Conservation (phyloP, 805 yeast genomes). For the Spathaspora hagerdaliae region DNA sequence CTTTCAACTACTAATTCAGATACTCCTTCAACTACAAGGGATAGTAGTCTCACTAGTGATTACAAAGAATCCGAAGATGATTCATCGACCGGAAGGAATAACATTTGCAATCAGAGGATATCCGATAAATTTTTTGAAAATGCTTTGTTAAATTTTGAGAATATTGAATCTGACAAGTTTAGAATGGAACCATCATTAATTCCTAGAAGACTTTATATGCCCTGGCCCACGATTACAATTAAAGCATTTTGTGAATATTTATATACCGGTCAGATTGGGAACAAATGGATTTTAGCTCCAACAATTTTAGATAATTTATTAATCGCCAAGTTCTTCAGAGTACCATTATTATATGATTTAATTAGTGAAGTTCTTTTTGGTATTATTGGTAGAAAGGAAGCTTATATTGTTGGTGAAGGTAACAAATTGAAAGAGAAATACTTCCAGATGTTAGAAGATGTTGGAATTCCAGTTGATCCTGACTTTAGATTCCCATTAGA, state of each 20-base stretch:
- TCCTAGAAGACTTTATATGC: slow-evolving; percentile 67
- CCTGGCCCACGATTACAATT: slow-evolving; percentile 59
- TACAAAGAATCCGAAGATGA: slow-evolving; percentile 2
- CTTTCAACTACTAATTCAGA: slow-evolving; percentile 5
- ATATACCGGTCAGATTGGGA: slow-evolving; percentile 76
- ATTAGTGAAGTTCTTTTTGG: slow-evolving; percentile 67
- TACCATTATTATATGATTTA: slow-evolving; percentile 67
- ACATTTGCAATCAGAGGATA: background rate
- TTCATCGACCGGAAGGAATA: background rate
- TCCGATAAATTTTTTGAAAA: slow-evolving; percentile 12
- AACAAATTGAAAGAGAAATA: slow-evolving; percentile 27
- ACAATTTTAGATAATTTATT: slow-evolving; percentile 61
- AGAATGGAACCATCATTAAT: slow-evolving; percentile 57
- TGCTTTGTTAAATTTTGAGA: slow-evolving; percentile 30
- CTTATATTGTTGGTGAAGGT: slow-evolving; percentile 40
- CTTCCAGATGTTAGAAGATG: slow-evolving; percentile 9
- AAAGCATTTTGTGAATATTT: slow-evolving; percentile 68
- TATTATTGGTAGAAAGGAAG: slow-evolving; percentile 65
- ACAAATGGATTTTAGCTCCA: slow-evolving; percentile 69
- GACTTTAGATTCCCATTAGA: slow-evolving; percentile 37
- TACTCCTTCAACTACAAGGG: background rate
- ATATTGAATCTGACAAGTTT: slow-evolving; percentile 25
- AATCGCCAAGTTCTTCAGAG: slow-evolving; percentile 60
- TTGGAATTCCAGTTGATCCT: slow-evolving; percentile 19
- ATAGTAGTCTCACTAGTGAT: slow-evolving; percentile 2